phyloP scores from a whole-genome alignment of 2,329 filamentous ascomycete species.

The Drechslerella stenobrocha region DNA sequence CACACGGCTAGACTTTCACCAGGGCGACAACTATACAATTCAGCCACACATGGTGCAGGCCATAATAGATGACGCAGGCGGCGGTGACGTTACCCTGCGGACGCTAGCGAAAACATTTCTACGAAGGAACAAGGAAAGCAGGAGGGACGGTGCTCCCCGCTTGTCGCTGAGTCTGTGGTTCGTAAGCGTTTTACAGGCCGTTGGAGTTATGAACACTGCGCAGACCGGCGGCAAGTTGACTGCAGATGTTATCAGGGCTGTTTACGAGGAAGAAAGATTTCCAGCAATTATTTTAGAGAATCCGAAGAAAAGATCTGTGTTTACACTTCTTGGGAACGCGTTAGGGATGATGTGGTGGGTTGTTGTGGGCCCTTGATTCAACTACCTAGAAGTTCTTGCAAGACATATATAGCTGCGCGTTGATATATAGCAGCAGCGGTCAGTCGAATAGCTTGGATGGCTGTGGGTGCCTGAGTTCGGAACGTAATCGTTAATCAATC shows the following conservation, averaged over 20 bases:
- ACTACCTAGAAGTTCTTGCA: too few relatives aligned
- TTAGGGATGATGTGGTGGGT: conserved; percentile 49
- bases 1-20: conserved; percentile 54
- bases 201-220: conserved; percentile 52
- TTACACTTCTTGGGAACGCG: conserved; percentile 50
- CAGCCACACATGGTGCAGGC: conserved; percentile 54
- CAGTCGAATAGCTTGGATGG: too few relatives aligned
- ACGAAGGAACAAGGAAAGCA: conserved; percentile 53
- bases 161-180: conserved; percentile 53
- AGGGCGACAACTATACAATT: conserved; percentile 55
- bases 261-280: conserved; percentile 54
- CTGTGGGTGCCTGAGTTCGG: too few relatives aligned
- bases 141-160: conserved; percentile 50
- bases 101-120: conserved; percentile 53
- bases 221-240: conserved; percentile 50
- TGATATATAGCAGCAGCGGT: too few relatives aligned
- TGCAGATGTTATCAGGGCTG: conserved; percentile 50
- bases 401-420: too few relatives aligned
- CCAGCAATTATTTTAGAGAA: conserved; percentile 54
- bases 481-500: too few relatives aligned
- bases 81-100: conserved; percentile 53
- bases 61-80: conserved; percentile 54
- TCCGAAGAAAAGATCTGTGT: conserved; percentile 49
- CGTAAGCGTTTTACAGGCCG: conserved; percentile 53
- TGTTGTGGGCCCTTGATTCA: conserved; percentile 34